Evolutionary conservation across 2,329 filamentous ascomycete genomes (phyloP).

Genomic region (Arthrobotrys pseudoclavata): DNA sequence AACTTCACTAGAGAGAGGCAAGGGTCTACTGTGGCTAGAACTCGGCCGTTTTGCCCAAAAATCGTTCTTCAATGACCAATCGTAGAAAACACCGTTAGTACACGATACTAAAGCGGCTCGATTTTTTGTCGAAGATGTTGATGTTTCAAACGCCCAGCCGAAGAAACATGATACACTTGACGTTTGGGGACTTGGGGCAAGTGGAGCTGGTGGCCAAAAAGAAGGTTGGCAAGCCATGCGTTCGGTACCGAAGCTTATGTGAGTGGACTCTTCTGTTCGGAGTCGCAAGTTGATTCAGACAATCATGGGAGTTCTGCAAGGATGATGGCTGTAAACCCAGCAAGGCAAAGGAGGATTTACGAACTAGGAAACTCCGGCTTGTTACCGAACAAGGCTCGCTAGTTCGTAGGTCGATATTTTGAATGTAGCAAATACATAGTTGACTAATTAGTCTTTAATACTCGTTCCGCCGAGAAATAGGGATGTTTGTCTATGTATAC

Average conservation of each 20-base stretch:
- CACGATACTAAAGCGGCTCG: slow-evolving; percentile 9
- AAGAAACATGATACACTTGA: slow-evolving; percentile 51
- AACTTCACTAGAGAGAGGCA: slow-evolving; percentile 12
- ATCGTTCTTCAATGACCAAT: neutral
- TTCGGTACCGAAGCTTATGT: slow-evolving; percentile 53
- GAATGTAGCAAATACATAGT: neutral
- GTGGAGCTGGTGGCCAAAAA: slow-evolving; percentile 27
- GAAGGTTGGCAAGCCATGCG: slow-evolving; percentile 39
- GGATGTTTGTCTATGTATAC: slow-evolving; percentile 26
- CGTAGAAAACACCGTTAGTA: slow-evolving; percentile 9
- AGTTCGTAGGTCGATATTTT: neutral
- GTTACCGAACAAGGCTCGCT: slow-evolving; percentile 5
- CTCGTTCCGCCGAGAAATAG: slow-evolving; percentile 2
- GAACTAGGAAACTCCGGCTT: slow-evolving; percentile 5
- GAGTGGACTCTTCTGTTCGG: neutral
- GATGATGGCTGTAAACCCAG: slow-evolving; percentile 12
- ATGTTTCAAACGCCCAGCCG: slow-evolving; percentile 48
- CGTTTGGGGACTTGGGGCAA: slow-evolving; percentile 26
- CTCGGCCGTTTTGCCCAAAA: slow-evolving; percentile 10
- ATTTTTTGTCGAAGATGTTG: slow-evolving; percentile 2
- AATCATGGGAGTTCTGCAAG: slow-evolving; percentile 32
- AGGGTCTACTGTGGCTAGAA: slow-evolving; percentile 15
- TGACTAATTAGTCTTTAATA: slow-evolving; percentile 3
- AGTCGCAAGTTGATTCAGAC: slow-evolving; percentile 46
- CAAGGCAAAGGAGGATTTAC: slow-evolving; percentile 1